These are phyloP conservation scores for Skeletonema grethae DNA, from an alignment of 108 stramenopile genomes.

Conservation along the genomic window DNA sequence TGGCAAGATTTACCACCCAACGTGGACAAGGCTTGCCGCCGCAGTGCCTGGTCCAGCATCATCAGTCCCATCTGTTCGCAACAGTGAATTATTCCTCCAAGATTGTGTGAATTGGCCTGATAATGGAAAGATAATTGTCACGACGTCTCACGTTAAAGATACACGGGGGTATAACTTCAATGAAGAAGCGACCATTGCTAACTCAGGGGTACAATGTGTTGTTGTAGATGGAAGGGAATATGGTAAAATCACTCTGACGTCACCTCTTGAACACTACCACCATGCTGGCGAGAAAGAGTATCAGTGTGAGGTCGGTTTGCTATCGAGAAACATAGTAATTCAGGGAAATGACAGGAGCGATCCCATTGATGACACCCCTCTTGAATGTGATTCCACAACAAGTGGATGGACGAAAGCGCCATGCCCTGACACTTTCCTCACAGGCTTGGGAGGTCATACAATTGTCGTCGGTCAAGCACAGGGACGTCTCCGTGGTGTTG, in stretches of 20 bases:
- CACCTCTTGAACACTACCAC: conserved; percentile 12
- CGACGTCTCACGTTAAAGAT: not conserved
- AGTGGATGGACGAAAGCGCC: conserved; percentile 1
- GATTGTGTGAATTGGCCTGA: not conserved
- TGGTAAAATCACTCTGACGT: conserved; percentile 8
- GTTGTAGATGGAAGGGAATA: conserved; percentile 8
- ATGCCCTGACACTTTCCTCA: conserved; percentile 7
- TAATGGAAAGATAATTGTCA: not conserved
- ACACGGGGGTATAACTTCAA: conserved; percentile 4
- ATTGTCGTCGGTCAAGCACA: conserved; percentile 8
- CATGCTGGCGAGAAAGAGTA: conserved; percentile 28
- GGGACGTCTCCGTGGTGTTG: conserved; percentile 8
- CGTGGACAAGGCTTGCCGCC: conserved; percentile 26
- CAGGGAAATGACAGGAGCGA: conserved; percentile 19
- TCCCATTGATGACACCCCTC: conserved; percentile 10
- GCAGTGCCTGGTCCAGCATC: not conserved
- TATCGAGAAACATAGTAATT: conserved; percentile 26
- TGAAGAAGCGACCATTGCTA: conserved; percentile 22
- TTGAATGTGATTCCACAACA: conserved; percentile 7
- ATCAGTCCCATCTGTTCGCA: not conserved
- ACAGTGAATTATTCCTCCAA: not conserved
- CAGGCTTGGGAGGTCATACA: conserved; percentile 32
- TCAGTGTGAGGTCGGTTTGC: conserved; percentile 38
- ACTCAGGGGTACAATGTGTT: not conserved
- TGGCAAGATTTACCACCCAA: conserved; percentile 22